These are phyloP conservation scores for Talaromyces trachyspermus DNA, from an alignment of 495 filamentous ascomycete genomes.

Conservation along the genomic window DNA sequence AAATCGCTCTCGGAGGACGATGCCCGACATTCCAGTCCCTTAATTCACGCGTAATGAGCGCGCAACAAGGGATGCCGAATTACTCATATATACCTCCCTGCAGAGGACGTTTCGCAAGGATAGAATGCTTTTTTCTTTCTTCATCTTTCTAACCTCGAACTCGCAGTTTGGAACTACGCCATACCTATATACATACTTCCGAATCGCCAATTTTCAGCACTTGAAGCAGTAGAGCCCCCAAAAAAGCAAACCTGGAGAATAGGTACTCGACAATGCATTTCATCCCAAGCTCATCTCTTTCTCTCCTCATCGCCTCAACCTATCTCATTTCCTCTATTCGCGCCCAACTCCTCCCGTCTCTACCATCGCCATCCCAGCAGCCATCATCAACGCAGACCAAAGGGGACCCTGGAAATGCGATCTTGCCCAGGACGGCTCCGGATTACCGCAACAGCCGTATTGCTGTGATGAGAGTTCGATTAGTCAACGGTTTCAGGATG, in stretches of 20 bases:
- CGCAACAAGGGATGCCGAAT: conserved; percentile 1
- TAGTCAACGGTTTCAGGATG: conserved; percentile 22
- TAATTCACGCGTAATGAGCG: background rate
- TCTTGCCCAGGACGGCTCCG: conserved; percentile 27
- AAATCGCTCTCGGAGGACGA: background rate
- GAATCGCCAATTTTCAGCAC: too few species aligned
- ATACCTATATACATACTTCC: too few species aligned
- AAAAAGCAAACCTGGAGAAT: too few species aligned
- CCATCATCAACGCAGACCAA: conserved; percentile 18
- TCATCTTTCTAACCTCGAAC: too few species aligned
- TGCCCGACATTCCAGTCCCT: conserved; percentile 3
- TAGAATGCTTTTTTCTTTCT: background rate
- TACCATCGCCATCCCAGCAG: conserved; percentile 16
- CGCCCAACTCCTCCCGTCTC: conserved; percentile 14
- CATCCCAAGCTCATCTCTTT: background rate
- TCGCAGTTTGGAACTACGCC: too few species aligned
- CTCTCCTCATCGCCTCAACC: background rate
- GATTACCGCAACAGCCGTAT: conserved; percentile 29
- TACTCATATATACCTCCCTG: too few species aligned
- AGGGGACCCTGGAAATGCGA: conserved; percentile 15
- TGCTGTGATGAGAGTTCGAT: conserved; percentile 25
- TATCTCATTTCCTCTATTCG: conserved; percentile 20
- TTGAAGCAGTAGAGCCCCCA: too few species aligned
- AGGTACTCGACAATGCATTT: background rate
- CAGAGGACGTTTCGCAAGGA: background rate